These are phyloP conservation scores for Aspergillus sergii DNA, from an alignment of 2,329 filamentous ascomycete species.

Conservation along the genomic window DNA sequence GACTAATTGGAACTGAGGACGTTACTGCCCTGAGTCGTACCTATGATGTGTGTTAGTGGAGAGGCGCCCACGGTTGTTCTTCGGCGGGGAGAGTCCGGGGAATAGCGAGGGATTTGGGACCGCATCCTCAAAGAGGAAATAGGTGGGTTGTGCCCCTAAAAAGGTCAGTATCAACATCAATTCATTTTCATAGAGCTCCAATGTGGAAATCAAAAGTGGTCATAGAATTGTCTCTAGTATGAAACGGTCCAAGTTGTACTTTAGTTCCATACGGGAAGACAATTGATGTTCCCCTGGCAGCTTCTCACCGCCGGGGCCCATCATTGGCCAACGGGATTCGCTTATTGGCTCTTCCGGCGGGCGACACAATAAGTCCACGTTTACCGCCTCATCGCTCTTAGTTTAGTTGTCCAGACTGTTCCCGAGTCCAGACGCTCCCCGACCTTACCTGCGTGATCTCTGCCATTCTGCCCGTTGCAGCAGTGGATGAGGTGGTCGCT, in stretches of 20 bases:
- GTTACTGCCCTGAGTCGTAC: neutral
- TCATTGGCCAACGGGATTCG: constrained; percentile 29
- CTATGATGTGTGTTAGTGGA: neutral
- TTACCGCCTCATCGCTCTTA: constrained; percentile 23
- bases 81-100: neutral
- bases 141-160: too few species aligned
- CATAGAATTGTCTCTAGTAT: neutral
- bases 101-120: neutral
- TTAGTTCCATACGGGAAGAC: neutral
- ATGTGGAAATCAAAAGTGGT: neutral
- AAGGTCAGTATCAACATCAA: neutral
- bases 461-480: constrained; percentile 25
- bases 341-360: constrained; percentile 12
- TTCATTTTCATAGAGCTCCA: neutral
- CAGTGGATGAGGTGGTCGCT: constrained; percentile 38
- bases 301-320: constrained; percentile 32
- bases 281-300: constrained; percentile 11
- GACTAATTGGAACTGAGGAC: neutral
- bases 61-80: neutral
- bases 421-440: constrained; percentile 29
- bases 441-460: constrained; percentile 25
- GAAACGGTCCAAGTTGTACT: too few species aligned
- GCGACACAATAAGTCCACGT: constrained; percentile 44
- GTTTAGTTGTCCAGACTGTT: constrained; percentile 35
- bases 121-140: neutral